Evolutionary conservation across 768 basidiomycete species (phyloP).

Genomic region (Phanerochaete sordida): DNA sequence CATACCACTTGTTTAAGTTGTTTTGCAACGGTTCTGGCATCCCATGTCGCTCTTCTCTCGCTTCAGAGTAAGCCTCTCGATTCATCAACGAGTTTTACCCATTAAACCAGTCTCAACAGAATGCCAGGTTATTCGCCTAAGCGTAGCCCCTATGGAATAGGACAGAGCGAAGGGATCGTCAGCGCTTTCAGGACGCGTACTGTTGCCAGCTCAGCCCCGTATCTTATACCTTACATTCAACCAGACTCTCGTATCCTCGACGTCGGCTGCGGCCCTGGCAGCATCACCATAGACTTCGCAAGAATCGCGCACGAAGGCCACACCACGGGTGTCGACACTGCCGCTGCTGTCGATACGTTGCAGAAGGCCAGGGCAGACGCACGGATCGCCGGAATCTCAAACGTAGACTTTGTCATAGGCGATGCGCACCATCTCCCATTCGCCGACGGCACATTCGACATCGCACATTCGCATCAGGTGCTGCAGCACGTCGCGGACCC

Average conservation of each 20-base stretch:
- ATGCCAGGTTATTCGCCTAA: neutral
- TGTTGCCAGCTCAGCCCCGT: conserved; percentile 37
- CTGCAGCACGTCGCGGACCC: conserved; percentile 44
- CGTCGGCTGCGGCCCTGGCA: conserved; percentile 49
- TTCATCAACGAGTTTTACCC: too few relatives aligned
- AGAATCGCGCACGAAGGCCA: conserved; percentile 24
- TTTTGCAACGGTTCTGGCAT: too few relatives aligned
- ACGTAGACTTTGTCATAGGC: conserved; percentile 36
- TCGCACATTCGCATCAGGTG: conserved; percentile 48
- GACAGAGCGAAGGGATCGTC: neutral
- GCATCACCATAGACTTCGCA: conserved; percentile 34
- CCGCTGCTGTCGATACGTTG: conserved; percentile 30
- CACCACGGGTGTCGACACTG: conserved; percentile 40
- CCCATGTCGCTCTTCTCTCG: too few relatives aligned
- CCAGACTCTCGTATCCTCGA: conserved; percentile 43
- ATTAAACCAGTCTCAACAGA: too few relatives aligned
- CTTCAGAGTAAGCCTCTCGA: too few relatives aligned
- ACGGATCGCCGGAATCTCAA: conserved; percentile 24
- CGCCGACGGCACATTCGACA: conserved; percentile 41
- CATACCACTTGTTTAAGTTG: too few relatives aligned
- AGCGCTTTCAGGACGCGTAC: conserved; percentile 27
- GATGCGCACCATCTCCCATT: conserved; percentile 34
- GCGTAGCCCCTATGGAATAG: neutral
- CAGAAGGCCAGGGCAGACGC: conserved; percentile 31
- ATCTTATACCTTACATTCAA: conserved; percentile 34